Base-by-base conservation (phyloP, 768 basidiomycete genomes). In the Amanita jacksonii region DNA sequence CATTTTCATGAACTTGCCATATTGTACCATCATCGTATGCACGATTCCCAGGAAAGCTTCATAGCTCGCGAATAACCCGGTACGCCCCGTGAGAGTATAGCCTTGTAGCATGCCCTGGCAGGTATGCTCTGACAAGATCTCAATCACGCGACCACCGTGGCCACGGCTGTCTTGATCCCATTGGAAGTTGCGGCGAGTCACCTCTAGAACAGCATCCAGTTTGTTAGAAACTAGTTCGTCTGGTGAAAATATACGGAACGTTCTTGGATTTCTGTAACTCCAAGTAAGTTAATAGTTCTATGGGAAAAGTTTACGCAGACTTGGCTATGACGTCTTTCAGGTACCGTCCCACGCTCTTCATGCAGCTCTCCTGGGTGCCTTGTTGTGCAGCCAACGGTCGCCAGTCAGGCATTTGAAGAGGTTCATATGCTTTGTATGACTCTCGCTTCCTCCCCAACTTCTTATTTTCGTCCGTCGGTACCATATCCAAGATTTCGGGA, bases 91-190 rank as follows among this genome's bases (percentile, higher is more conserved):
- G 36, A 96, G 74, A 5, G 88, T 90, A 62, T 93, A 93, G 2
- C 91, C 90, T 61, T 96, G 87, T 9, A 93, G 67, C 81, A 90
- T 90, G 18, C 84, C 88, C 57, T 91, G 85, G 52, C 85, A 85
- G 8, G 85, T 88, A 55, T 91, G 88, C 55, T 89, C 87, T 5
- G 83, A 87, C 13, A 93, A 76, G 45, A 92, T 91, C 62, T 94
- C 91, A 47, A 91, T 70, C 35, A 93, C 77, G 7, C 89, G 79
- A 1, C 90, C 91, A 31, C 85, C 86, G 49, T 80, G 67, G 8
- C 66, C 78, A 50, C 82, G 76, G 16, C 67, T 70, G 1, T 73
- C 70, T 8, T 68, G 53, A 54, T 94, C 91, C 87, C 87, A 91
- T 62, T 93, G 88, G 60, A 91, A 81, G 63, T 88, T 80, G 38